A percentile compares a stretch with the other conserved stretches of the same genome.
phyloP scores from a whole-genome alignment of 2,329 filamentous ascomycete species.

The Stagonosporopsis rhizophila region DNA sequence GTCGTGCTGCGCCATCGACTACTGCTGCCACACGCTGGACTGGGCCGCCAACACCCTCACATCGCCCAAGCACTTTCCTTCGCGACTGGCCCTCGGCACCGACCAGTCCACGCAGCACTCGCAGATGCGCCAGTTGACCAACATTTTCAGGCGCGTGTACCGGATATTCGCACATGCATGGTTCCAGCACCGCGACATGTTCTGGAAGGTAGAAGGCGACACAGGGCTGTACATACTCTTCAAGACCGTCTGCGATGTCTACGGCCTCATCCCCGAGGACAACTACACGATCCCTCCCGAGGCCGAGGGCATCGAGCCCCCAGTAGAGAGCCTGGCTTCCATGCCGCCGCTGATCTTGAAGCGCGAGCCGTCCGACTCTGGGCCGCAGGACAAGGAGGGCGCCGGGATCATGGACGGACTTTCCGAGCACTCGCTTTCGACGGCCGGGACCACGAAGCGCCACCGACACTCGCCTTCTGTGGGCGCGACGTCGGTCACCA shows the following conservation, averaged over 20 bases:
- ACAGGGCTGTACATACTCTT: conserved; percentile 96
- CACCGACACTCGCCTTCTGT: conserved; percentile 85
- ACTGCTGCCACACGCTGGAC: conserved; percentile 97
- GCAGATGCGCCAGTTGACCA: conserved; percentile 84
- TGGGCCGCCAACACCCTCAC: conserved; percentile 96
- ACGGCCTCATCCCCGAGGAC: conserved; percentile 86
- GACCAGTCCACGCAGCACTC: conserved; percentile 49
- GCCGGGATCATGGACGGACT: conserved; percentile 31
- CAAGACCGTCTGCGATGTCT: conserved; percentile 94
- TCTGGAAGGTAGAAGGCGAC: conserved; percentile 90
- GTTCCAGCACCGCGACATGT: conserved; percentile 95
- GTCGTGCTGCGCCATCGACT: conserved; percentile 97
- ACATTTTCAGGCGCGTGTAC: conserved; percentile 93
- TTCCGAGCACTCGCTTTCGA: conserved; percentile 58
- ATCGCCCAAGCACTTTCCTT: conserved; percentile 93
- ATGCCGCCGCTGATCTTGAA: conserved; percentile 45
- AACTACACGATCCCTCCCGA: conserved; percentile 96
- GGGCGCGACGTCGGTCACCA: conserved; percentile 74
- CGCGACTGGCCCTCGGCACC: conserved; percentile 70
- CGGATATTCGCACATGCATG: conserved; percentile 98
- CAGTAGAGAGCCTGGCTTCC: conserved; percentile 54
- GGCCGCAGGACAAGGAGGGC: conserved; percentile 28
- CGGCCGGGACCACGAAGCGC: conserved; percentile 75
- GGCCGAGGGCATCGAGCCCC: conserved; percentile 73
- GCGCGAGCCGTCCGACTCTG: conserved; percentile 42